These are phyloP conservation scores for Centella asiatica DNA, from an alignment of 129 eudicot species.

Conservation along the genomic window DNA sequence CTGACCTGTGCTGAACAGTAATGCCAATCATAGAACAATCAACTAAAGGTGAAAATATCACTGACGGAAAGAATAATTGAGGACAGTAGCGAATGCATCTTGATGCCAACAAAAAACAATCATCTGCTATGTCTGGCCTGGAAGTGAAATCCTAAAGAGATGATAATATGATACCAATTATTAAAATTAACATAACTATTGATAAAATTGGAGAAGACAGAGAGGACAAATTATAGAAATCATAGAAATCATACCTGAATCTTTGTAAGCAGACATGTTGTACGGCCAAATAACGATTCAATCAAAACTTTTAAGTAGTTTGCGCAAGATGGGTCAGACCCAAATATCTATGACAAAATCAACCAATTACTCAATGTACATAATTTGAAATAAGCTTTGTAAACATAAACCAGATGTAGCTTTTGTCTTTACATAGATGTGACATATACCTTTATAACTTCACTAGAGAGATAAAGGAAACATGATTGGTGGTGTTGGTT, in stretches of 20 bases:
- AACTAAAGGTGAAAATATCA: constrained; percentile 69
- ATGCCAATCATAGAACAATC: constrained; percentile 92
- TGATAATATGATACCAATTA: constrained; percentile 11
- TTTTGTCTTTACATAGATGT: background rate
- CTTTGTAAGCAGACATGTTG: constrained; percentile 69
- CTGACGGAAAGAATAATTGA: constrained; percentile 70
- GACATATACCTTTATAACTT: constrained; percentile 75
- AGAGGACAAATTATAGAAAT: background rate
- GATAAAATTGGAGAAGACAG: background rate
- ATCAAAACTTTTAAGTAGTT: constrained; percentile 70
- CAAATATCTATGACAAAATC: constrained; percentile 73
- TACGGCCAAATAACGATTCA: constrained; percentile 81
- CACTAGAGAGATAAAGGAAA: constrained; percentile 94
- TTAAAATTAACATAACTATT: background rate
- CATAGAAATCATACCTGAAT: constrained; percentile 45
- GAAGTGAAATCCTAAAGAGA: constrained; percentile 67
- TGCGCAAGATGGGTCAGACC: constrained; percentile 95
- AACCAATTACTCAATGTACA: constrained; percentile 12
- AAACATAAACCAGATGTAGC: background rate
- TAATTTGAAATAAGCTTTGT: background rate
- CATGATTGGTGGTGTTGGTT: constrained; percentile 93
- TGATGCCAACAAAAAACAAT: constrained; percentile 91
- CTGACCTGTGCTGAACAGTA: constrained; percentile 95
- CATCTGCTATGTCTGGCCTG: constrained; percentile 96
- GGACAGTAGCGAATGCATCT: constrained; percentile 99